phyloP scores from a whole-genome alignment of 2,329 filamentous ascomycete genomes.

The Xylariaceae sp. region DNA sequence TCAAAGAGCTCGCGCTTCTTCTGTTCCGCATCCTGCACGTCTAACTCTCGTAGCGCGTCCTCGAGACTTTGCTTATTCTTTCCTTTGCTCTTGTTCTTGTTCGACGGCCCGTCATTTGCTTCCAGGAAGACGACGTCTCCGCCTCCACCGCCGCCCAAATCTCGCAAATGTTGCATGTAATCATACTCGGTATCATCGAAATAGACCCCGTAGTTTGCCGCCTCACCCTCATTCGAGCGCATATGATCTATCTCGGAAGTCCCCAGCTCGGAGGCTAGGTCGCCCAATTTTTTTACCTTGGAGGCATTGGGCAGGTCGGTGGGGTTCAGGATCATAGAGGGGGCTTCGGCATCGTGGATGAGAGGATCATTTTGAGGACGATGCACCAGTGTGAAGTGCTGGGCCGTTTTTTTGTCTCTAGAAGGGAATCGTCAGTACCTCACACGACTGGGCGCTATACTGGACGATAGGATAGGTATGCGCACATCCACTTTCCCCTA shows the following conservation, averaged over 20 bases:
- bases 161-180: slow-evolving; percentile 98
- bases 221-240: slow-evolving; percentile 90
- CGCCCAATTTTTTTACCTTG: slow-evolving; percentile 63
- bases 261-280: slow-evolving; percentile 74
- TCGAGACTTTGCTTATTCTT: slow-evolving; percentile 76
- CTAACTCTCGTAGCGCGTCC: slow-evolving; percentile 68
- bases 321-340: slow-evolving; percentile 85
- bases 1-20: slow-evolving; percentile 59
- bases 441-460: neutral
- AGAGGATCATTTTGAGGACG: slow-evolving; percentile 95
- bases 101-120: slow-evolving; percentile 49
- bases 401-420: slow-evolving; percentile 82
- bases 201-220: slow-evolving; percentile 88
- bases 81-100: slow-evolving; percentile 64
- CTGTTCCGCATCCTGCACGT: slow-evolving; percentile 42
- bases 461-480: slow-evolving; percentile 8
- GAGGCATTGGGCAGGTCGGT: slow-evolving; percentile 45
- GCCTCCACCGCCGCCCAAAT: slow-evolving; percentile 63
- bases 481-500: slow-evolving; percentile 71
- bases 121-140: slow-evolving; percentile 84
- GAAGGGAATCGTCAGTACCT: slow-evolving; percentile 4
- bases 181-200: slow-evolving; percentile 95
- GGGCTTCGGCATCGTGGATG: slow-evolving; percentile 86
- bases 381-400: slow-evolving; percentile 91
- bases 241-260: slow-evolving; percentile 55